Base-by-base conservation (phyloP, 805 yeast genomes). In the Wickerhamia fluorescens region DNA sequence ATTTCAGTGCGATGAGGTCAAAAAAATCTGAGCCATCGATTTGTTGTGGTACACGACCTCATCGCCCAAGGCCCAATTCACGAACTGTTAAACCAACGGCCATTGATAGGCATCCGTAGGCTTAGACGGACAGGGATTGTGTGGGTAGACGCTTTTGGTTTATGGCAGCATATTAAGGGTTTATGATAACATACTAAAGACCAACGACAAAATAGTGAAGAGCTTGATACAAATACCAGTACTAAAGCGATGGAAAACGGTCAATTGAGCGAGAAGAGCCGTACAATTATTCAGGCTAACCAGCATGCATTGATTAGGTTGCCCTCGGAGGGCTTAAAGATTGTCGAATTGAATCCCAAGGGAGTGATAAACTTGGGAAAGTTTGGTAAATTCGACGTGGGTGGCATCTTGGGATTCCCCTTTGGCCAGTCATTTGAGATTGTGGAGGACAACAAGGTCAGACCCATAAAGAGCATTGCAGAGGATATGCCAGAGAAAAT, bases 341-440 rank as follows among this genome's bases (percentile, higher is more conserved):
- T 88, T 22, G 75, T 81, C n/a, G 74, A 78, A 41, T 59, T 88
- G 35, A 68, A 66, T 28, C 66, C 72, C 3, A 75, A 71, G 18
- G 75, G 78, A 0, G 51, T 70, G 7, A 68, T 92, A 12, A 73
- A 75, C 31, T 65, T 92, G 39, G 98, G 98, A 2, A 89, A 92
- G 51, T 92, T 89, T 55, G 99, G 99, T 12, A 65, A 80, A 0
- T 92, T 92, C 51, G 59, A 68, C 17, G 85, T 81, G 3, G 74
- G 78, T 38, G 80, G 73, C 29, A 68, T 89, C 8, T 53, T 89
- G 23, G 96, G 96, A 3, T 78, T 66, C 44, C 81, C 87, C 5
- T 82, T 73, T 46, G 98, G 97, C 2, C 89, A 84, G 41, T 75
- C 94, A 1, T 92, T 88, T 57, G 96, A 89, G 47, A 80, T 89